A percentile compares a stretch with the other conserved stretches of the same genome.
phyloP scores from a whole-genome alignment of 805 yeast species.

The Yarrowia alimentaria region DNA sequence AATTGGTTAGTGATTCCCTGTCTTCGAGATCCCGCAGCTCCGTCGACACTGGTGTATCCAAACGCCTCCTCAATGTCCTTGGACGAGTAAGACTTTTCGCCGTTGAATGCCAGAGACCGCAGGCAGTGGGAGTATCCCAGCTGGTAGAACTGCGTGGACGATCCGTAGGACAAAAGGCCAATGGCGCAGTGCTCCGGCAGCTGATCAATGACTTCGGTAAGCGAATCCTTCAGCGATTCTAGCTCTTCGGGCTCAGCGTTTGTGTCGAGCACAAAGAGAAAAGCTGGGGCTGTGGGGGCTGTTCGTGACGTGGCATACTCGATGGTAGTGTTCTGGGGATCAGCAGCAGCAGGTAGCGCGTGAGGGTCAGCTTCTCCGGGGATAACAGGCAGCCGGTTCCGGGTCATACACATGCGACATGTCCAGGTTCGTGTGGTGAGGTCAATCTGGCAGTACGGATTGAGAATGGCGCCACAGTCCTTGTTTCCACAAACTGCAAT shows the following conservation, averaged over 20 bases:
- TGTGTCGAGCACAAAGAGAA: constrained; percentile 78
- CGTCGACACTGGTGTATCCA: constrained; percentile 46
- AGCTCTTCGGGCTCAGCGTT: constrained; percentile 85
- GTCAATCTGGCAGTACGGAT: constrained; percentile 73
- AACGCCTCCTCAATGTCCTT: constrained; percentile 58
- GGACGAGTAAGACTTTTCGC: constrained; percentile 70
- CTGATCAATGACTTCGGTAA: constrained; percentile 69
- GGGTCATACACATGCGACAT: constrained; percentile 74
- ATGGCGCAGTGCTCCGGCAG: constrained; percentile 86
- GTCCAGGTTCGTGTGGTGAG: constrained; percentile 73
- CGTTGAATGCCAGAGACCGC: constrained; percentile 78
- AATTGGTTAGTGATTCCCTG: constrained; percentile 42
- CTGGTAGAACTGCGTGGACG: constrained; percentile 85
- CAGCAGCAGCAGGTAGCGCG: constrained; percentile 80
- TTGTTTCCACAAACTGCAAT: constrained; percentile 70
- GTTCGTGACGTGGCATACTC: constrained; percentile 82
- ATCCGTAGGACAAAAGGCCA: constrained; percentile 84
- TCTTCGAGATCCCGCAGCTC: background rate
- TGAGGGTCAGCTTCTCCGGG: too few species aligned
- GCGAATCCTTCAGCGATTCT: constrained; percentile 75
- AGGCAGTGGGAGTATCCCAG: constrained; percentile 62
- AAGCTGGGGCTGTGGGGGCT: constrained; percentile 79
- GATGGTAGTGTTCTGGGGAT: constrained; percentile 65
- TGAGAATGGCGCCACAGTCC: constrained; percentile 69
- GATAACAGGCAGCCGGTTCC: constrained; percentile 81